Conservation (phyloP, 768 basidiomycete species). For the Suillus plorans region DNA sequence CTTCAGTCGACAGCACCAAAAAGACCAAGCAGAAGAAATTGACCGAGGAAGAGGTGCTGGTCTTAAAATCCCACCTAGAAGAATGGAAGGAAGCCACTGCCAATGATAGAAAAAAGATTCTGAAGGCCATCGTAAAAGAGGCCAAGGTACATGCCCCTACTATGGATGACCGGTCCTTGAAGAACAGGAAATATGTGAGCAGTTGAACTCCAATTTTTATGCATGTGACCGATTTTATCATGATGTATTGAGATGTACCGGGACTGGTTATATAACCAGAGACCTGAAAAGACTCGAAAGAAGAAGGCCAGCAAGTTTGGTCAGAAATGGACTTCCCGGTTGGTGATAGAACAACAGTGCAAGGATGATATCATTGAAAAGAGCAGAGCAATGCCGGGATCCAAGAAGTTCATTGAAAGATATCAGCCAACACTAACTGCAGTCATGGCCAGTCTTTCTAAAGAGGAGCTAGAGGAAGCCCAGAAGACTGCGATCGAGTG, state of each 20-base stretch:
- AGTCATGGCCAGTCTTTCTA: background rate
- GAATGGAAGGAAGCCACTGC: background rate
- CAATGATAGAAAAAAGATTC: background rate
- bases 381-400: background rate
- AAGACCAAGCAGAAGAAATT: background rate
- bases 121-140: background rate
- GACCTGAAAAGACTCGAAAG: background rate
- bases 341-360: no score
- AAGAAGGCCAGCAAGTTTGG: background rate
- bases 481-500: background rate
- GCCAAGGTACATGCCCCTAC: background rate
- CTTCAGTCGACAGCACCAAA: background rate
- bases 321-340: background rate
- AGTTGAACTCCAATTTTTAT: background rate
- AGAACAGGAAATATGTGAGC: background rate
- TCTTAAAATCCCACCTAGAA: background rate
- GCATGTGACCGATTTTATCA: background rate
- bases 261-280: constrained; percentile 4
- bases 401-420: background rate
- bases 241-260: background rate
- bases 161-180: background rate
- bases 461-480: no score
- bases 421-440: background rate
- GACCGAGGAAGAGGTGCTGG: background rate
- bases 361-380: no score